phyloP scores from a whole-genome alignment of 805 yeast species.

The Kodamaea leandrae region DNA sequence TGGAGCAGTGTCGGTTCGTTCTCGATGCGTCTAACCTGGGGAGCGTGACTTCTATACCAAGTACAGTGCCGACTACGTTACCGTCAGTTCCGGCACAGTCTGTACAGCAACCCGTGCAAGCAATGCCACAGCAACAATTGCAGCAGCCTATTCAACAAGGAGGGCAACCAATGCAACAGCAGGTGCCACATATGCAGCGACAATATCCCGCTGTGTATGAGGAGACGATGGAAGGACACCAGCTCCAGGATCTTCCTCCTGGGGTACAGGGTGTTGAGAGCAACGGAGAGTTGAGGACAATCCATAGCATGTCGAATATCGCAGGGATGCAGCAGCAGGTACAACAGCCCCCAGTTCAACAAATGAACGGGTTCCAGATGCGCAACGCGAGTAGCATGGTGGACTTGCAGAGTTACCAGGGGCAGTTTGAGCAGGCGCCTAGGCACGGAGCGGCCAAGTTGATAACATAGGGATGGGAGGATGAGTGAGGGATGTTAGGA shows the following conservation, averaged over 20 bases:
- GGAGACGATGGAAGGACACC: constrained; percentile 5
- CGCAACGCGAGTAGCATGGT: constrained; percentile 34
- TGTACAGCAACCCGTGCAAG: constrained; percentile 5
- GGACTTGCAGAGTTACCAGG: constrained; percentile 25
- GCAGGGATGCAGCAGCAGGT: constrained; percentile 17
- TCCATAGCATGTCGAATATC: constrained; percentile 29
- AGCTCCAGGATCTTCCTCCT: constrained; percentile 9
- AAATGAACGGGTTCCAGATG: constrained; percentile 13
- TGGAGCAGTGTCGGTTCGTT: constrained; percentile 33
- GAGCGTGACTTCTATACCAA: constrained; percentile 30
- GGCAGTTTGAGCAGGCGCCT: constrained; percentile 9
- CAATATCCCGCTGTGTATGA: background rate
- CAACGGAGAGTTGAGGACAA: constrained; percentile 21
- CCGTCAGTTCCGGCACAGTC: constrained; percentile 7
- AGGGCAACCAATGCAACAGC: constrained; percentile 6
- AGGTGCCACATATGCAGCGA: background rate
- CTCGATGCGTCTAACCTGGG: constrained; percentile 25
- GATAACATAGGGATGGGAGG: constrained; percentile 3
- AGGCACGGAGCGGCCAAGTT: constrained; percentile 6
- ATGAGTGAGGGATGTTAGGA: too few relatives aligned
- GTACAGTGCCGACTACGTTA: constrained; percentile 40
- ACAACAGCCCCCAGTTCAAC: constrained; percentile 8
- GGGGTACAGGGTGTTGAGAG: constrained; percentile 3
- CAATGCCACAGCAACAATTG: constrained; percentile 4
- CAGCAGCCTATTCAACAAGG: constrained; percentile 7